A percentile compares a stretch with the other conserved stretches of the same genome.
These are phyloP conservation scores for Claviceps africana DNA, from an alignment of 2,329 filamentous ascomycete species.

Conservation along the genomic window DNA sequence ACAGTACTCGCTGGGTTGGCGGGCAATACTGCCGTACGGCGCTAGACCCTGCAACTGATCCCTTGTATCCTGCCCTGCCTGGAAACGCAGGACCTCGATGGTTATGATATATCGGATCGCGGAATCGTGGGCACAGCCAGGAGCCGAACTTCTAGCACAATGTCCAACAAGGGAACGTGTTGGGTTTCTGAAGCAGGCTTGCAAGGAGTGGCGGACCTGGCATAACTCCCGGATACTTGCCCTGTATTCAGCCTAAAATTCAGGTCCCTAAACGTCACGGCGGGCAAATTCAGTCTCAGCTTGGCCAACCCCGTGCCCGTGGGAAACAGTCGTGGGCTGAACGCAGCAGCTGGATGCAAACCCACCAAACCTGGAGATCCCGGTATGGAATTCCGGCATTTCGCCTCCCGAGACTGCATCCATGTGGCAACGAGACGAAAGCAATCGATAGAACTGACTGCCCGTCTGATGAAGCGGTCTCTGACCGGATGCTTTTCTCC, in stretches of 20 bases:
- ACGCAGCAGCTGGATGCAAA: constrained; percentile 21
- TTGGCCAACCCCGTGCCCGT: constrained; percentile 35
- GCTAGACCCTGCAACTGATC: neutral
- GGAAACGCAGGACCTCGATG: neutral
- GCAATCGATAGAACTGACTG: constrained; percentile 18
- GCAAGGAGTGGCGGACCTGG: constrained; percentile 51
- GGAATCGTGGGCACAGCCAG: neutral
- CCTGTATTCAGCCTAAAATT: constrained; percentile 11
- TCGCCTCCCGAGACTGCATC: neutral
- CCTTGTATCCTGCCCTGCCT: neutral
- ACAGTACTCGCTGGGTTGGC: neutral
- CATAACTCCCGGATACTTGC: constrained; percentile 45
- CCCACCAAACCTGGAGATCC: constrained; percentile 7
- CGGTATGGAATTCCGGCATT: neutral
- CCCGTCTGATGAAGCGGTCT: constrained; percentile 10
- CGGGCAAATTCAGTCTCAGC: constrained; percentile 19
- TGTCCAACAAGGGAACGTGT: neutral
- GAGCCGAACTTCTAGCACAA: neutral
- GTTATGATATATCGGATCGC: neutral
- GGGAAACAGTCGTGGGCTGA: constrained; percentile 47
- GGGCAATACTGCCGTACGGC: neutral
- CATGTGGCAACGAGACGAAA: constrained; percentile 13
- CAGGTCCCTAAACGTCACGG: constrained; percentile 21
- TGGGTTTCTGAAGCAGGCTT: constrained; percentile 31
- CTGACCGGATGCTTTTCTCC: constrained; percentile 26